phyloP scores from a whole-genome alignment of 305 asterid genomes.

The Fraxinus velutina region DNA sequence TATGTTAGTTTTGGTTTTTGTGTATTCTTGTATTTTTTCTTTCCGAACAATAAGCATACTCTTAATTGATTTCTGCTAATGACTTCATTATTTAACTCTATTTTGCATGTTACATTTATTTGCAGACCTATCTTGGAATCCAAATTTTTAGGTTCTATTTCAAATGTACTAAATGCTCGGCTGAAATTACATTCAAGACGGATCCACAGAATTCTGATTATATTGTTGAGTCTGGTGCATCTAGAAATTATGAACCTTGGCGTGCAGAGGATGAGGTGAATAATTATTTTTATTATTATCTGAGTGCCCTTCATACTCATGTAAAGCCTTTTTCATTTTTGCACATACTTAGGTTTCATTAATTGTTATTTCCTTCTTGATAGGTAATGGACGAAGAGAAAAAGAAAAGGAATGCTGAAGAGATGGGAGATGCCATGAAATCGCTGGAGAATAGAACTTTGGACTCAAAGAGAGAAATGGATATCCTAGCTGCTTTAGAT shows the following conservation, averaged over 20 bases:
- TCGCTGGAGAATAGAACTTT: conserved; percentile 81
- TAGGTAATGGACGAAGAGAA: conserved; percentile 61
- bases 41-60: not conserved
- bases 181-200: conserved; percentile 78
- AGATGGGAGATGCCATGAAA: conserved; percentile 97
- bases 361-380: conserved; percentile 7
- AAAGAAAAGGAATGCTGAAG: conserved; percentile 67
- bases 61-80: not conserved
- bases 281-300: not conserved
- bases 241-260: conserved; percentile 90
- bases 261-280: conserved; percentile 80
- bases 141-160: conserved; percentile 85
- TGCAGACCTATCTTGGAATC: conserved; percentile 81
- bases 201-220: conserved; percentile 92
- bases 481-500: conserved; percentile 81
- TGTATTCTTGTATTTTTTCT: not conserved
- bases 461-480: conserved; percentile 93
- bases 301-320: not conserved
- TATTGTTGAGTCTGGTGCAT: conserved; percentile 80
- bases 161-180: conserved; percentile 84
- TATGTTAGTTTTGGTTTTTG: not conserved
- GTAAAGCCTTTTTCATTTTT: not conserved
- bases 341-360: not conserved
- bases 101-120: conserved; percentile 19
- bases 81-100: conserved; percentile 17